Base-by-base conservation (phyloP, 169 alveolate species). In the Cryptosporidium sp. region DNA sequence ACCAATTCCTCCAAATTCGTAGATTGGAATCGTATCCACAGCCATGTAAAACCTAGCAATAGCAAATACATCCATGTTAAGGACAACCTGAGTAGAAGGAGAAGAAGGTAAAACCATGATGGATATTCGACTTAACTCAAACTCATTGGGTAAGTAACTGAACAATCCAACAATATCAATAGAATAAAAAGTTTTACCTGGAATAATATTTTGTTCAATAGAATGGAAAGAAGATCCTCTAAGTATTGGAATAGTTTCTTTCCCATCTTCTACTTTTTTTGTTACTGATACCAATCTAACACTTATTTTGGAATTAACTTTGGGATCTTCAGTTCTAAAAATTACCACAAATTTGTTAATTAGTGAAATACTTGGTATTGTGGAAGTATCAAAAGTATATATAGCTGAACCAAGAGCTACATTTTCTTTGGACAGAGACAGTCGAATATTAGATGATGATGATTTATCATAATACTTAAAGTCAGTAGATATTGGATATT, bases 221-320 rank as follows among this genome's bases (percentile, higher is more conserved):
- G 87, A 80, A 16, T 18, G 53, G 31, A 80, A 80, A 37, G 87
- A 80, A 14, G 75, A 61, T 26, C 87, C 87, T 62, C 87, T 80
- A 21, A 80, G 44, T 12, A 61, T 14, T n/a, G 87, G 75, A 10
- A 23, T 44, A 42, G 45, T 9, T 18, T 56, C 65, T 45, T 45
- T 45, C 7, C 65, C 65, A 29, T 16, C 26, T 10, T 21, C 62
- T 26, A n/a, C 35, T 62, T 68, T 80, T 23, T 45, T 60, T 9
- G 67, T 45, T 18, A 80, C 9, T 8, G 75, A 35, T 21, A 80
- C 87, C 29, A 80, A 39, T 80, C 87, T 62, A 26, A 73, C 53
- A 53, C 86, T 73, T 31, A 53, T 14, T 56, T 73, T 73, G 18
- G 75, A 60, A n/a, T 42, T 31, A 5, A 26, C 29, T 16, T 16